These are phyloP conservation scores for Fusarium sororula DNA, from an alignment of 2,329 filamentous ascomycete genomes.

Conservation along the genomic window DNA sequence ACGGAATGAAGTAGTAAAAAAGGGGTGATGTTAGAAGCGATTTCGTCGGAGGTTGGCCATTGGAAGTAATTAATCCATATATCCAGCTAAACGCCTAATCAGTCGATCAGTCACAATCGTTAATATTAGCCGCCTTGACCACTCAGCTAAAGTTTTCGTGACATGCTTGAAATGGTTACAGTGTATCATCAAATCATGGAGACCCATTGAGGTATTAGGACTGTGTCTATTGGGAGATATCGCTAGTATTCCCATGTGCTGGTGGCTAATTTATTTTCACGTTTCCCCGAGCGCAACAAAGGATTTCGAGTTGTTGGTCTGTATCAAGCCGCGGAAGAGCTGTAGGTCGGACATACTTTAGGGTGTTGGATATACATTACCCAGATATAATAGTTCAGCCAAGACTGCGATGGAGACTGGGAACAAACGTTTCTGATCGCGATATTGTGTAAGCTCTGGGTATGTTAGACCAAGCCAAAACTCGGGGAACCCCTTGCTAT, in stretches of 20 bases:
- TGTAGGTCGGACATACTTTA: background rate
- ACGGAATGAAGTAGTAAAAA: background rate
- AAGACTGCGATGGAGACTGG: background rate
- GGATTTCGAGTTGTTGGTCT: background rate
- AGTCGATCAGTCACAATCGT: background rate
- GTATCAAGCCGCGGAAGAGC: background rate
- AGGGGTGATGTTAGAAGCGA: background rate
- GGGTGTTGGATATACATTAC: background rate
- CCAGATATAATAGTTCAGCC: background rate
- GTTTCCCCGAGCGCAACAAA: background rate
- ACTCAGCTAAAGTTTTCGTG: background rate
- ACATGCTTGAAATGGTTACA: background rate
- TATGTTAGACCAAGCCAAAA: too few relatives aligned
- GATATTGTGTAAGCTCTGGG: background rate
- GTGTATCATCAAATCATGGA: background rate
- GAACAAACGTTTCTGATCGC: background rate
- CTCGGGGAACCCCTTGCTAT: too few relatives aligned
- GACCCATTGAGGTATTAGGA: background rate
- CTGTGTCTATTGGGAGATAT: background rate
- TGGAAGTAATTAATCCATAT: background rate
- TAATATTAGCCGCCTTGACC: background rate
- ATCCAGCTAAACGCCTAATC: background rate
- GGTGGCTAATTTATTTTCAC: background rate
- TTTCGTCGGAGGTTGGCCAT: constrained; percentile 14
- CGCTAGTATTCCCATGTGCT: background rate